Evolutionary conservation across 345 rosid genomes (phyloP), one percentile per base, ranked within the genome.

Genomic region (Aquilaria yunnanensis): DNA sequence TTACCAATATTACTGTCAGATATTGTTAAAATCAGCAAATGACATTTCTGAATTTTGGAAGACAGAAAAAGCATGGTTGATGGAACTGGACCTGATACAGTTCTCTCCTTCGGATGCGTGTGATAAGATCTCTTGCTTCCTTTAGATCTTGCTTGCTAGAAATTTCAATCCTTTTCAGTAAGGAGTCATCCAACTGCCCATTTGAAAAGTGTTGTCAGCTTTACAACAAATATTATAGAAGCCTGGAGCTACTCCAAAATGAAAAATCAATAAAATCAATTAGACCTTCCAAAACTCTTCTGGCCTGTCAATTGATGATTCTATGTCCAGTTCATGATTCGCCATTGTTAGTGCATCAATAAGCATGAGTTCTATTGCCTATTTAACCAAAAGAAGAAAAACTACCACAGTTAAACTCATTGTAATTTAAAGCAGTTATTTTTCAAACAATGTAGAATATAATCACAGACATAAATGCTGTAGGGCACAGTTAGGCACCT

Each of bases 281-380:
- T 1, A 61, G 48, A 87, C 93, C 93, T 87, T 80, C 89, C 87
- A 87, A 66, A 77, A 84, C 67, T 82, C 78, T 54, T 70, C 50
- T 51, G 89, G 89, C 29, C 82, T 79, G 51, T 67, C 70, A 79
- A 82, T 60, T 72, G 67, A 60, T n/a, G 83, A 78, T 32, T 83
- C 70, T 62, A 87, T 78, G 62, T 65, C 65, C 61, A 87, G 70
- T 72, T 68, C 69, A 63, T 64, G 74, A 72, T 87, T 77, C 65
- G 88, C 85, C 58, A 74, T 76, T 66, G 72, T 62, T 59, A 87
- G 59, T 32, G 93, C 87, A 80, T 87, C 93, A 14, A 84, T 81
- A 57, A 84, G 32, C 93, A 87, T 87, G 58, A 84, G 87, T 56
- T 82, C 89, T 45, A 84, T 72, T 31, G 87, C 93, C 93, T 86